Base-by-base conservation (phyloP, 192 early-diverging fungal genomes). In the Coemansia furcata region DNA sequence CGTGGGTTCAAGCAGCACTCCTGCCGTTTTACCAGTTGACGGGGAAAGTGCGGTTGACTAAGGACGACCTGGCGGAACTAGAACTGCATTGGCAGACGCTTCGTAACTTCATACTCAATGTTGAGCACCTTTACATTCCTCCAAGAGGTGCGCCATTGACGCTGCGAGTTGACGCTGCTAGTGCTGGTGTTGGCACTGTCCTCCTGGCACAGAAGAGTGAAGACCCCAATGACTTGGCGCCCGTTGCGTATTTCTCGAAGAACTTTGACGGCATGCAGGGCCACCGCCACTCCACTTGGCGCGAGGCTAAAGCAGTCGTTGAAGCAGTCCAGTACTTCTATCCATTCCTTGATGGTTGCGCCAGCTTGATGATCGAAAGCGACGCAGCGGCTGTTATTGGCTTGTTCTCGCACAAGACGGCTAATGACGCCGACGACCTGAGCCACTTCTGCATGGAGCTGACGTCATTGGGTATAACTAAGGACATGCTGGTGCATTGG, bases 211-310 rank as follows among this genome's bases (percentile, higher is more conserved):
- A 39, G 38, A 39, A 11, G 38, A 39, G 38, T 2, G 2, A 39
- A 2, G 38, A 39, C 11, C 38, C 38, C 11, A n/a, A 54, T 2
- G 54, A 68, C 5, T 39, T 75, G 11, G 43, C 32, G 35, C 62
- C 54, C 2, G 67, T 69, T 1, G 73, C 73, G 19, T 75, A 75
- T 63, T 75, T 47, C 40, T 69, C 67, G 1, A 75, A 75, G 49
- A 57, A 39, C 35, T 75, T 75, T 23, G 63, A 69, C 19, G 62
- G 73, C 4, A 26, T 35, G 47, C 73, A 75, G 21, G 73, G 73
- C 19, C 30, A 36, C 12, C 42, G 54, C 4, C 68, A 68, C 21
- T 30, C 67, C 4, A 61, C 67, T 4, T 75, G 46, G 55, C 44
- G 58, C 17, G 73, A 75, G 26, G 66, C 67, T 1, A 58, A 43